Base-by-base conservation (phyloP, 2,329 filamentous ascomycete genomes). In the Cladophialophora exuberans region DNA sequence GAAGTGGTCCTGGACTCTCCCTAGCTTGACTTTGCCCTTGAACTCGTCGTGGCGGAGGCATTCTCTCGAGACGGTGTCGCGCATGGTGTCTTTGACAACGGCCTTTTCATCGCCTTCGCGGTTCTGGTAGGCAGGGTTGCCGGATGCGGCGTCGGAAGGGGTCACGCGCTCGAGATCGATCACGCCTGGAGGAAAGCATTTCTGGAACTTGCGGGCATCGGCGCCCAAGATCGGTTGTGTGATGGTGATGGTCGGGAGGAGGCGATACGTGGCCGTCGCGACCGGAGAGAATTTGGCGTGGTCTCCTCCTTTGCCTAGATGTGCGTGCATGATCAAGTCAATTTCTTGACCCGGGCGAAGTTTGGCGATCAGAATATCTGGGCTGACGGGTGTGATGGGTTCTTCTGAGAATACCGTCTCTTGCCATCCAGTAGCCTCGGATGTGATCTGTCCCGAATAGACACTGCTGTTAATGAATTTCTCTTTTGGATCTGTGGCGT, bases 271-370 rank as follows among this genome's bases (percentile, higher is more conserved):
- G 2, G 94, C 94, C 1, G 94, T 97, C 2, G 93, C 92, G 30
- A 97, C 94, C 42, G 94, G 94, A 0, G 90, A 96, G 78, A 94
- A 99, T 74, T 99, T 99, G 65, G 94, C 88, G 72, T 99, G 94
- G 73, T 99, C 94, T 61, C 87, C 85, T 43, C 94, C 94, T 63
- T 95, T 85, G 57, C 95, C 94, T 76, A 97, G 96, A 76, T 96
- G 86, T 76, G 93, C 94, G 78, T 97, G 92, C 82, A 96, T 88
- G 63, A 89, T 85, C 59, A 97, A 79, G 67, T 89, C 82, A 66
- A 99, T 89, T 65, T 84, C 83, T 78, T 99, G 95, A 3, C 88
- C 89, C 0, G 95, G 94, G 23, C 94, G 86, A 73, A 99, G 77
- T 78, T 99, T 99, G 57, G 91, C 91, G 69, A 99, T 85, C 53